These are phyloP conservation scores for Wickerhamiella brachini DNA, from an alignment of 805 yeast genomes.

Conservation along the genomic window DNA sequence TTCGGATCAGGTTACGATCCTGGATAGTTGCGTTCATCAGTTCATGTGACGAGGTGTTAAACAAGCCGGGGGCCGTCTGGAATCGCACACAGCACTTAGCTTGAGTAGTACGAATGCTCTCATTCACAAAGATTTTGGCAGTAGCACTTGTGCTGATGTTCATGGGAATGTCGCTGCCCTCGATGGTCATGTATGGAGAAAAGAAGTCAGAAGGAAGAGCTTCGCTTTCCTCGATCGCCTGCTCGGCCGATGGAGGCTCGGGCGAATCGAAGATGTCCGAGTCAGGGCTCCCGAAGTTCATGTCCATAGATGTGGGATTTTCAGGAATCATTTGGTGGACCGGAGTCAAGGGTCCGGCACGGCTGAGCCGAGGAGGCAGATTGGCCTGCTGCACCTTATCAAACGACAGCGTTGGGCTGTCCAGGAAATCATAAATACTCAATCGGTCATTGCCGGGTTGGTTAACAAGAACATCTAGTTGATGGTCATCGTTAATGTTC, in stretches of 20 bases:
- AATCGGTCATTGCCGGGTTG: neutral
- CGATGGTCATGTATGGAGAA: neutral
- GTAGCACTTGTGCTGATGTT: neutral
- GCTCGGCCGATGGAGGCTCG: neutral
- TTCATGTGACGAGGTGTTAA: neutral
- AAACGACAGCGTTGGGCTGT: neutral
- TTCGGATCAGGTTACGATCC: neutral
- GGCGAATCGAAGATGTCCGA: neutral
- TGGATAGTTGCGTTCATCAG: neutral
- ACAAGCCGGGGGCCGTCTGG: neutral
- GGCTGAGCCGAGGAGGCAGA: neutral
- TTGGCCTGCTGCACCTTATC: neutral
- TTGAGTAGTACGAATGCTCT: neutral
- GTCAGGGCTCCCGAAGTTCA: neutral
- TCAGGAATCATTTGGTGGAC: neutral
- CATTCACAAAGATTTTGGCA: neutral
- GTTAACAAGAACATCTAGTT: neutral
- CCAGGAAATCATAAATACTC: neutral
- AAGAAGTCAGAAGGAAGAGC: neutral
- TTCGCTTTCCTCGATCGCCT: neutral
- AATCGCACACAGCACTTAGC: neutral
- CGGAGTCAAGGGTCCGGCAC: neutral
- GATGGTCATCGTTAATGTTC: neutral
- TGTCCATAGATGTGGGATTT: neutral
- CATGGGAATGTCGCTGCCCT: neutral